Evolutionary conservation across 805 yeast species (phyloP), one percentile per base, ranked within the genome.

Genomic region (Candida loeiensis): DNA sequence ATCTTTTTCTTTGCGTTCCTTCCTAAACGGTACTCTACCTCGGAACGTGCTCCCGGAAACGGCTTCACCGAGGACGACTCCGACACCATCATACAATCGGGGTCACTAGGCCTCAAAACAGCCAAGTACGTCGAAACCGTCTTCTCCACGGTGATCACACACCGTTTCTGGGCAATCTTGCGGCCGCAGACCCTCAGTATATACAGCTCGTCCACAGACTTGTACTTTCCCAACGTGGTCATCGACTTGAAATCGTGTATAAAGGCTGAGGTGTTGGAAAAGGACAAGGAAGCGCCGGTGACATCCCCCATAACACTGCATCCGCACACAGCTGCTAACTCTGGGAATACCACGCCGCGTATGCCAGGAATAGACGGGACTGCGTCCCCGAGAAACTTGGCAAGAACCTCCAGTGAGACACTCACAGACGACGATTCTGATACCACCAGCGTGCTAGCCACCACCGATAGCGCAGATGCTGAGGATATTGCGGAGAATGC

Each of bases 171-270:
- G 96, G 88, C 88, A 5, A 77, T 88, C 0, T 64, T 91, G 44
- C 70, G 84, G 47, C 79, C 79, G 27, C 80, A 80, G 34, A 74
- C 88, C 0, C 69, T 91, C 13, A 73, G 86, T 2, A 69, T 86
- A 27, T 89, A 83, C 58, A 64, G 76, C 6, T 76, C 76, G 6
- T 75, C 96, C 1, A 80, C 87, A 0, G 95, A 89, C 43, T 63
- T 83, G n/a, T 88, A 89, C 59, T 89, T 88, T 63, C 97, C 98
- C 0, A 66, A 70, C 6, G 63, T 85, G 26, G 82, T 87, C 0
- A 78, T 91, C 26, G 93, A 88, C 56, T 64, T 91, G 45, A 69
- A 79, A 32, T 67, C 73, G 7, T 86, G 90, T 3, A 53, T 75
- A 6, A 62, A 74, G 26, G 87, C 83, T 0, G 89, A 80, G 41